phyloP scores from a whole-genome alignment of 1,284 basidiomycete genomes.

The Cerrena zonata region DNA sequence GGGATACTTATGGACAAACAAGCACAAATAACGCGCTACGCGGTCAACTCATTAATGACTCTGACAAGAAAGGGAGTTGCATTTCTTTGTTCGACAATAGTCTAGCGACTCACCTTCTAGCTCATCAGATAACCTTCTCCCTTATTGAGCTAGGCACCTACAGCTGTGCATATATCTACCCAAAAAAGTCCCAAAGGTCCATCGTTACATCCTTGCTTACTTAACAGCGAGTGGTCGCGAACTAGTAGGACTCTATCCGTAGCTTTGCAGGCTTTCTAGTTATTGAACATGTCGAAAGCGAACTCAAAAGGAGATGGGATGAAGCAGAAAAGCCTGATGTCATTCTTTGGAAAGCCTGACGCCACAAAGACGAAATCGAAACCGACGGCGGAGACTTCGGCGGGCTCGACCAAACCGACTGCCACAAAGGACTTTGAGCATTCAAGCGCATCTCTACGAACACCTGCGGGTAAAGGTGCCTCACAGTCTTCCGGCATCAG shows the following conservation, averaged over 20 bases:
- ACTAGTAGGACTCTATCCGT: too few relatives aligned
- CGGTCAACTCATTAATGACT: too few relatives aligned
- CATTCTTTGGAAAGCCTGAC: conserved; percentile 54
- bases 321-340: conserved; percentile 72
- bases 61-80: too few relatives aligned
- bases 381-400: conserved; percentile 7
- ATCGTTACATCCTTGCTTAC: too few relatives aligned
- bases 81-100: too few relatives aligned
- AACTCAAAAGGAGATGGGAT: conserved; percentile 32
- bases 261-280: background rate
- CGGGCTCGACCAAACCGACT: background rate
- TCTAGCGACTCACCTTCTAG: too few relatives aligned
- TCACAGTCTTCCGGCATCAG: conserved; percentile 23
- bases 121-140: too few relatives aligned
- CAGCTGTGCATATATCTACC: too few relatives aligned
- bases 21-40: background rate
- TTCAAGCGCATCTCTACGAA: conserved; percentile 8
- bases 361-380: conserved; percentile 22
- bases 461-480: conserved; percentile 23
- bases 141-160: too few relatives aligned
- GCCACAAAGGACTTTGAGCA: conserved; percentile 9
- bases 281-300: background rate
- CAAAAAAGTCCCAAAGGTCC: too few relatives aligned
- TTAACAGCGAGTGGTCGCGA: too few relatives aligned
- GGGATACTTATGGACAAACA: too few relatives aligned